These are phyloP conservation scores for Hygrophila difformis DNA, from an alignment of 257 asterid genomes.

Conservation along the genomic window DNA sequence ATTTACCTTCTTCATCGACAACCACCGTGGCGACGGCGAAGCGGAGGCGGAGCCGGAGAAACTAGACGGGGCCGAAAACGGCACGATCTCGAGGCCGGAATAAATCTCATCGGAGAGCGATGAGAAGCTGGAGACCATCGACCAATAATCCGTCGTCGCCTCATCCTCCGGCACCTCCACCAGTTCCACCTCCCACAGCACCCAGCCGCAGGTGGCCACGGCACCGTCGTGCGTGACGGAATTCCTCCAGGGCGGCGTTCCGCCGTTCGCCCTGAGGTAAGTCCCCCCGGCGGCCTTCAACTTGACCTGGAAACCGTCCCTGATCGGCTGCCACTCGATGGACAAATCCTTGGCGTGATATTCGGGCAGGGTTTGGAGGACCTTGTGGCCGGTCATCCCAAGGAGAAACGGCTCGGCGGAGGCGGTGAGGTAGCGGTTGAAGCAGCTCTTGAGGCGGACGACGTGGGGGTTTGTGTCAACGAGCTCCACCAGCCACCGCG, in stretches of 20 bases:
- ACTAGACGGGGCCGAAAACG: conserved; percentile 45
- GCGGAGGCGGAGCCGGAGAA: conserved; percentile 24
- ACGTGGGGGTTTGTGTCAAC: conserved; percentile 37
- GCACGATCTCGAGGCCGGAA: conserved; percentile 57
- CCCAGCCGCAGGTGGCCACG: conserved; percentile 51
- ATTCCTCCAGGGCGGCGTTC: conserved; percentile 92
- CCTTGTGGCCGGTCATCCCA: conserved; percentile 81
- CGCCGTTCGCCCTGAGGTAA: conserved; percentile 82
- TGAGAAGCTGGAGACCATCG: conserved; percentile 65
- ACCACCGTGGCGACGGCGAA: conserved; percentile 38
- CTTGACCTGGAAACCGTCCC: conserved; percentile 82
- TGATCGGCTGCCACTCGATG: conserved; percentile 69
- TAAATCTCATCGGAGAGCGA: conserved; percentile 74
- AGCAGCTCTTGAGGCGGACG: conserved; percentile 67
- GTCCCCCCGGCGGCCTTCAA: conserved; percentile 52
- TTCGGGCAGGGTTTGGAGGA: conserved; percentile 40
- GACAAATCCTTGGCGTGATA: conserved; percentile 20
- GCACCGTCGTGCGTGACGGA: conserved; percentile 67
- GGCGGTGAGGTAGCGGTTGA: conserved; percentile 62
- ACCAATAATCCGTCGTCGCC: conserved; percentile 48
- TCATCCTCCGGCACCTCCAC: conserved; percentile 78
- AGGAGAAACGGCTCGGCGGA: conserved; percentile 47
- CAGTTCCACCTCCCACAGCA: conserved; percentile 70
- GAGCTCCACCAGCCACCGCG: conserved; percentile 83
- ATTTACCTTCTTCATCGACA: conserved; percentile 54